These are phyloP conservation scores for Lentinula detonsa DNA, from an alignment of 768 basidiomycete genomes.

Conservation along the genomic window DNA sequence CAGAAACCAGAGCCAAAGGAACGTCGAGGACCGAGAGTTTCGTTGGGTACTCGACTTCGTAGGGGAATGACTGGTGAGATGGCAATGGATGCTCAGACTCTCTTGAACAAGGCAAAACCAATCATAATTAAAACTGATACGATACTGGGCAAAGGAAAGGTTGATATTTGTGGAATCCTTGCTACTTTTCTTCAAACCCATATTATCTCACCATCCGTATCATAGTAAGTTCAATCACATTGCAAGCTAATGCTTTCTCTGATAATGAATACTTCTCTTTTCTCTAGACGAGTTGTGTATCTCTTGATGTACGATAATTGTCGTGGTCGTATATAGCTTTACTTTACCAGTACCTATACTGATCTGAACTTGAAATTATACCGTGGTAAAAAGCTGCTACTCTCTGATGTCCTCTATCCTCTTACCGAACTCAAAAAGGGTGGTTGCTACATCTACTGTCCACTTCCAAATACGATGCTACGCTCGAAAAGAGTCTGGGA, in stretches of 20 bases:
- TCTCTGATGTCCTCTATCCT: not conserved
- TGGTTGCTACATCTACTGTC: not conserved
- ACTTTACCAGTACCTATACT: too few relatives aligned
- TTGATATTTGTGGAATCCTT: constrained; percentile 59
- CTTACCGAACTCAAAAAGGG: not conserved
- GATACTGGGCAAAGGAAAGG: constrained; percentile 35
- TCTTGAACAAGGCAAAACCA: constrained; percentile 61
- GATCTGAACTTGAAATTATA: not conserved
- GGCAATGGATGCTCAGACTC: constrained; percentile 60
- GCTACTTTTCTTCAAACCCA: constrained; percentile 61
- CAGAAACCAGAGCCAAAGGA: constrained; percentile 26
- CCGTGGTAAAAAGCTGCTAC: not conserved
- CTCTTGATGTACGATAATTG: not conserved
- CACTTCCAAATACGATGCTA: constrained; percentile 18
- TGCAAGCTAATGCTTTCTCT: too few relatives aligned
- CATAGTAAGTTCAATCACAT: not conserved
- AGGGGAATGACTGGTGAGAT: constrained; percentile 80
- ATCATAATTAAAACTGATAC: constrained; percentile 54
- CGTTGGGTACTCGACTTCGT: constrained; percentile 60
- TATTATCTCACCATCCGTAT: constrained; percentile 23
- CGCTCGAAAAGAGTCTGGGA: constrained; percentile 35
- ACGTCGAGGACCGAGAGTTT: constrained; percentile 36
- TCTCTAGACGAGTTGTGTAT: too few relatives aligned
- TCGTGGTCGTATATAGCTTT: too few relatives aligned
- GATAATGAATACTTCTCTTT: too few relatives aligned